These are phyloP conservation scores for Ophiostoma sp. DNA, from an alignment of 2,329 filamentous ascomycete genomes.

Conservation along the genomic window DNA sequence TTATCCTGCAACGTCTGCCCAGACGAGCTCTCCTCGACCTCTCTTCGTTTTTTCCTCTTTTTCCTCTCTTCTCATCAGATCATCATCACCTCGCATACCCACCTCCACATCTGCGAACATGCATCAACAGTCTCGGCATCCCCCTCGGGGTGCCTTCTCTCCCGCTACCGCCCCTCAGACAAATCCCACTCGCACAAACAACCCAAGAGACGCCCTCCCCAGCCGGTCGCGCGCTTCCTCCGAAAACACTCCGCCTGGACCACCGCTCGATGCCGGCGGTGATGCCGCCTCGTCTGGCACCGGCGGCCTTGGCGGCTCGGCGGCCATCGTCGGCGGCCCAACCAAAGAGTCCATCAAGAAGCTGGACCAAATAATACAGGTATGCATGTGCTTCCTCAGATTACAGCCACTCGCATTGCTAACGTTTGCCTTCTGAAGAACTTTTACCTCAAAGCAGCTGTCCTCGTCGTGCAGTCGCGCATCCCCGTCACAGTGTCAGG, in stretches of 20 bases:
- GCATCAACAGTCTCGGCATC: constrained; percentile 83
- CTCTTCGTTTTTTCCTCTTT: neutral
- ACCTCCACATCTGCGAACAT: constrained; percentile 42
- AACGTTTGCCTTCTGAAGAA: constrained; percentile 53
- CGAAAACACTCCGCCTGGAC: constrained; percentile 36
- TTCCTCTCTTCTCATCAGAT: neutral
- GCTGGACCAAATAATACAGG: constrained; percentile 84
- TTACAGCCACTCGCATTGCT: no score
- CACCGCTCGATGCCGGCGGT: constrained; percentile 18
- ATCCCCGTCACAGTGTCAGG: constrained; percentile 60
- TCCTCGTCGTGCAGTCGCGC: constrained; percentile 76
- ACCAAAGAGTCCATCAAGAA: constrained; percentile 67
- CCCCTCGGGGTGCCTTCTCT: constrained; percentile 61
- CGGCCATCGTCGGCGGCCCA: constrained; percentile 38
- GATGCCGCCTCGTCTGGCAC: constrained; percentile 41
- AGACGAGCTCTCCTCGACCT: neutral
- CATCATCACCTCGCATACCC: neutral
- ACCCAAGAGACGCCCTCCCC: constrained; percentile 48
- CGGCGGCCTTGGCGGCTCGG: constrained; percentile 41
- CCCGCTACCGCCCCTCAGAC: constrained; percentile 67
- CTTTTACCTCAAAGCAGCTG: constrained; percentile 81
- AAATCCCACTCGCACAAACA: constrained; percentile 67
- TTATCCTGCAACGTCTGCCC: neutral
- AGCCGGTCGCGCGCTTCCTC: constrained; percentile 43
- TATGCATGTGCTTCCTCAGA: constrained; percentile 26